Evolutionary conservation across 2,329 filamentous ascomycete genomes (phyloP), one percentile per base, ranked within the genome.

Genomic region (Colletotrichum acutatum): DNA sequence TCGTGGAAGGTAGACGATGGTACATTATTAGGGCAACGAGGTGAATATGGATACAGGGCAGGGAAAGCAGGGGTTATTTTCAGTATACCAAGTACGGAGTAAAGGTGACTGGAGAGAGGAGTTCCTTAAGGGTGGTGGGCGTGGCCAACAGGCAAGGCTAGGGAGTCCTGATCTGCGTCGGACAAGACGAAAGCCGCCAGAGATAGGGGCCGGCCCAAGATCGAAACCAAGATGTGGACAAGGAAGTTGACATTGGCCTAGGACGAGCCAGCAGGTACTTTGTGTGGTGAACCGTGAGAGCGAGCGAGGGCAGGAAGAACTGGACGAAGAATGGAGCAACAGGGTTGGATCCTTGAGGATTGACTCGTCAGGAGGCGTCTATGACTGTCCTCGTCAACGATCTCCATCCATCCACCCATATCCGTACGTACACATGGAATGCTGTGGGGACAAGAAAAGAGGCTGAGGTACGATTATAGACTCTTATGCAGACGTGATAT

Each of bases 131-230:
- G 54, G 59, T 61, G 24, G 64, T 63, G 66, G 69, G 59, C 69
- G 64, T 63, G 66, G 59, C 59, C 68, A 53, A 63, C 19, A 53
- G 32, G 62, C 32, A 34, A 68, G 52, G 58, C 30, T 22, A 72
- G 54, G 66, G 59, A 46, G 59, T 37, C 53, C 22, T 69, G 65
- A 68, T 72, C 65, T 68, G 59, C 66, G 32, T 53, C 32, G 58
- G 57, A 56, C 32, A 46, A 62, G 34, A 32, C 24, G 19, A 56
- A 16, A 62, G 49, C 57, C 30, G 46, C 19, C 19, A 30, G 37
- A 63, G 46, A 66, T 58, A 63, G 54, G 62, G 42, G 54, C 56
- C 37, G 28, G 57, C 37, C 37, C 14, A 46, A 56, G 57, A 46
- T 57, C 26, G 34, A 66, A 28, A 26, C 37, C 32, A 30, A n/a